Base-by-base conservation (phyloP, 345 rosid species). In the Moricandia moricandioides region DNA sequence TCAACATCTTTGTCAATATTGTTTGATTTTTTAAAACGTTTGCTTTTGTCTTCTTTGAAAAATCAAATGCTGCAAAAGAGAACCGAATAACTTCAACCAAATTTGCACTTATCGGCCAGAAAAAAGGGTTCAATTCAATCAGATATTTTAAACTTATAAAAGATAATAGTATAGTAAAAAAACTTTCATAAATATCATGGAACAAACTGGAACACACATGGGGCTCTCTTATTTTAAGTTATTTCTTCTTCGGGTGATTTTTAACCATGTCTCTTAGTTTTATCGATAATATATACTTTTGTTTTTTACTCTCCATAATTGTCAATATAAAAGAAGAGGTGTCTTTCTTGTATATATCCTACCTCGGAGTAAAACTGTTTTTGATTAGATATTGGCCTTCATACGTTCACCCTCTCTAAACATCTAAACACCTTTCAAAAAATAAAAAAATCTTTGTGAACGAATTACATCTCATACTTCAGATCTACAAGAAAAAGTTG, bases 51-150 rank as follows among this genome's bases (percentile, higher is more conserved):
- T 52, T 69, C 73, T 59, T 65, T 78, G 78, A 61, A 78, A 72
- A 62, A 67, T 78, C 74, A 78, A 62, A 78, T 68, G 60, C 68
- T 60, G 61, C 33, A 78, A 78, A 79, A 79, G 68, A 81, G 82
- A 75, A 43, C 52, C 64, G 24, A 67, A 79, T 63, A 47, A 64
- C 35, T 62, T 49, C 58, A 57, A 65, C 79, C 65, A 40, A 35
- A 12, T 75, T 86, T 83, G 80, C 79, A 83, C 80, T 74, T 75
- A 80, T 85, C 77, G 65, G 35, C 35, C 78, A 35, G 34, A 74
- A 83, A 45, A 73, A 80, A 18, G n/a, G 37, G 61, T 45, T 49
- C 60, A 40, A 16, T 78, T 65, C 61, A 57, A 16, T 26, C 29
- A 29, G 56, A 65, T 72, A 49, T 66, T 59, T 34, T 31, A 31